Percentiles rank a stretch among this genome's conserved stretches.
Evolutionary conservation across 2,329 filamentous ascomycete species (phyloP).

Genomic region (Aspergillus sp.): DNA sequence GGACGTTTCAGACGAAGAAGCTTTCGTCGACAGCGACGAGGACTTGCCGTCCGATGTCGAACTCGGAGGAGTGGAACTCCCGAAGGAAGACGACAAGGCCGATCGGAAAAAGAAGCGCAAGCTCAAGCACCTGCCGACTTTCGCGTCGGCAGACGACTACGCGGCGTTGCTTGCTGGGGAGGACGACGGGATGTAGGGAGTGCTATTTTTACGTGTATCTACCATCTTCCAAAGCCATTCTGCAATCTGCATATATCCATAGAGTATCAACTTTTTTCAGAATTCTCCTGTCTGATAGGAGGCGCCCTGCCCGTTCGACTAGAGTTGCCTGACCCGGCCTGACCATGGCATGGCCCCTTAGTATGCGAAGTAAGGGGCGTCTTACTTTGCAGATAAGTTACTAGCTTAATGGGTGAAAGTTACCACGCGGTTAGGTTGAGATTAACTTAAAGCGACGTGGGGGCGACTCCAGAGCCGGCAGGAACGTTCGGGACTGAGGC

Average conservation of each 20-base stretch:
- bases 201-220: background rate
- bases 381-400: background rate
- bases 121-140: constrained; percentile 85
- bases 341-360: constrained; percentile 1
- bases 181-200: constrained; percentile 49
- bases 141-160: constrained; percentile 93
- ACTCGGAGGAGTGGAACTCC: constrained; percentile 41
- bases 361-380: too few relatives aligned
- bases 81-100: constrained; percentile 43
- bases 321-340: background rate
- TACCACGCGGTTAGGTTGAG: background rate
- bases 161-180: constrained; percentile 78
- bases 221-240: background rate
- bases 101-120: constrained; percentile 69
- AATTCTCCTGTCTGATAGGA: too few relatives aligned
- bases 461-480: background rate
- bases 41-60: constrained; percentile 54
- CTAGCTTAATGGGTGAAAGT: background rate
- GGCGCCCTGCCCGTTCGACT: too few relatives aligned
- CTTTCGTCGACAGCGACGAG: constrained; percentile 55
- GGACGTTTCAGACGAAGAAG: constrained; percentile 47
- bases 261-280: too few relatives aligned
- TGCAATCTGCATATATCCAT: background rate
- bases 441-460: background rate
- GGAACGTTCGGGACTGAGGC: background rate